A percentile compares a stretch with the other conserved stretches of the same genome.
phyloP scores from a whole-genome alignment of 495 filamentous ascomycete genomes.

The Penicillium maclennaniae region DNA sequence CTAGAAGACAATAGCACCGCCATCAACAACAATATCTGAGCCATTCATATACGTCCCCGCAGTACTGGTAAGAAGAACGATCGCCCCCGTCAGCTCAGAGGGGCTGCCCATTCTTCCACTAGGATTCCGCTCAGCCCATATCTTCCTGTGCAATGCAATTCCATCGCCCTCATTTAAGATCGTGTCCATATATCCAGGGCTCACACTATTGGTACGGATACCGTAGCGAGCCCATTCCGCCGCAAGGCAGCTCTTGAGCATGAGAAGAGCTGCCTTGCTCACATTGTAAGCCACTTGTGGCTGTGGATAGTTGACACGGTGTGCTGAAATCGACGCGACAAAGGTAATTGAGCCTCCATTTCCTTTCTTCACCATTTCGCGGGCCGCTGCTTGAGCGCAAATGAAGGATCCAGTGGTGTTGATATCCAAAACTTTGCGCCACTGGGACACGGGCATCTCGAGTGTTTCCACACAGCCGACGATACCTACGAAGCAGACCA shows the following conservation, averaged over 20 bases:
- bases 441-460: constrained; percentile 52
- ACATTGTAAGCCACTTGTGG: constrained; percentile 69
- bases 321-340: constrained; percentile 63
- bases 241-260: constrained; percentile 57
- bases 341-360: constrained; percentile 63
- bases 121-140: constrained; percentile 74
- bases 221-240: constrained; percentile 62
- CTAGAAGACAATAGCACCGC: constrained; percentile 28
- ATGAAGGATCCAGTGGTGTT: constrained; percentile 68
- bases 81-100: constrained; percentile 74
- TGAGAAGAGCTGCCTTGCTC: constrained; percentile 60
- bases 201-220: constrained; percentile 67
- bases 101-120: constrained; percentile 67
- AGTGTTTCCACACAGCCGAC: constrained; percentile 56
- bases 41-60: constrained; percentile 77
- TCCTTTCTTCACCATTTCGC: constrained; percentile 46
- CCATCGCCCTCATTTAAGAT: constrained; percentile 53
- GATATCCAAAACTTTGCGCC: constrained; percentile 58
- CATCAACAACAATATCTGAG: constrained; percentile 57
- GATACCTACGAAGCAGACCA: constrained; percentile 66
- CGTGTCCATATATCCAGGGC: constrained; percentile 78
- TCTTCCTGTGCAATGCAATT: constrained; percentile 57
- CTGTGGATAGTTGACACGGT: constrained; percentile 64
- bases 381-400: constrained; percentile 61
- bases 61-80: constrained; percentile 73